Evolutionary conservation across 2,329 filamentous ascomycete genomes (phyloP).

Genomic region (Cordyceps militaris): DNA sequence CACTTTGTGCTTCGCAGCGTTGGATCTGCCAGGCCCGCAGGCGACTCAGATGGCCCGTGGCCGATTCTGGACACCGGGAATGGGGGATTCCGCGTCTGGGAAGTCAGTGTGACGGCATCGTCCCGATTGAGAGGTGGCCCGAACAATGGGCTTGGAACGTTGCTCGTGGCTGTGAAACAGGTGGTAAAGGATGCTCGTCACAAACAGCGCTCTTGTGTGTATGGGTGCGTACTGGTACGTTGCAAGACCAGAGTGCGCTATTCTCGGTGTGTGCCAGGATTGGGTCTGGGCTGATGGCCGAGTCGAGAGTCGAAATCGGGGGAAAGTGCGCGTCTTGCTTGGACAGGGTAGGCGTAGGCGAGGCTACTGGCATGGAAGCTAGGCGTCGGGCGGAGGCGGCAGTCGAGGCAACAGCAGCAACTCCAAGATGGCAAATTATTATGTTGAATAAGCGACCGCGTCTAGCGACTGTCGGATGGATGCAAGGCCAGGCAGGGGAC

Average conservation of each 20-base stretch:
- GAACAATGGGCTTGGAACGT: background rate
- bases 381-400: background rate
- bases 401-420: background rate
- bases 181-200: background rate
- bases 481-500: background rate
- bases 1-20: background rate
- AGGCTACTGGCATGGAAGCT: background rate
- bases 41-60: conserved; percentile 10
- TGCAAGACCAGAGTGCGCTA: background rate
- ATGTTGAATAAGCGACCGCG: background rate
- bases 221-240: background rate
- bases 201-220: background rate
- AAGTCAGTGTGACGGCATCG: background rate
- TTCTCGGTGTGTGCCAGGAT: background rate
- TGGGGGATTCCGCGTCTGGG: background rate
- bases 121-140: conserved; percentile 4
- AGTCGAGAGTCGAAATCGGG: conserved; percentile 7
- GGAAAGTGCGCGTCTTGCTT: background rate
- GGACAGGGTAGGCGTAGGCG: background rate
- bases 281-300: background rate
- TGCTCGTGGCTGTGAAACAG: conserved; percentile 13
- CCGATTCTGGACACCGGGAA: conserved; percentile 1
- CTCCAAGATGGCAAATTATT: no score
- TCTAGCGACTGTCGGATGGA: background rate
- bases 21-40: conserved; percentile 10